Base-by-base conservation (phyloP, 805 yeast genomes). In the Maudiozyma bulderi region DNA sequence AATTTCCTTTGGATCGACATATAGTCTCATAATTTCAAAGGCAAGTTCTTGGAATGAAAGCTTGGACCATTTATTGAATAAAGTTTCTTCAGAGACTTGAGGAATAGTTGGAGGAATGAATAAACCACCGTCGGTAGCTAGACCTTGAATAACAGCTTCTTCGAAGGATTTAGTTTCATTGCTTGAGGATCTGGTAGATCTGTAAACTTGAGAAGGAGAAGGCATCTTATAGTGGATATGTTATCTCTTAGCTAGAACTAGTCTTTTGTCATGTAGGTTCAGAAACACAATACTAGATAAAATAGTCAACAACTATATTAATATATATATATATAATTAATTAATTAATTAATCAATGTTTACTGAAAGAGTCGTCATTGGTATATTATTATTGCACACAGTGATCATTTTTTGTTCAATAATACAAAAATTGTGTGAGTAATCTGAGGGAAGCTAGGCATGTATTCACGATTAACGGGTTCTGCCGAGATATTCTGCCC, bases 101-200 rank as follows among this genome's bases (percentile, higher is more conserved):
- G 98, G 96, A 57, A 90, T 86, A 44, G 65, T 73, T 13, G 93
- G 77, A 43, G 99, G 99, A 49, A 93, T 75, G 67, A 87, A 93
- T 40, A 93, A 77, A 40, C 99, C 99, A 56, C 99, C 99, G 65
- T 95, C 99, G 44, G 86, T 81, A 47, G 98, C 98, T 61, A 93
- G 75, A 47, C 99, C 99, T 50, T 85, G 84, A 67, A 86, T 81
- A 50, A 86, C 84, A 20, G 84, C 91, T 47, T 81, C 89, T 66
- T 86, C 95, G 56, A 86, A 86, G 5, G 88, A 75, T 46, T 77
- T 73, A 7, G 75, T 63, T 57, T 78, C 78, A 14, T 68, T 64
- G 2, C 61, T 63, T 15, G 76, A 52, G 3, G 86, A 77, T 67
- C 95, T 82, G n/a, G 95, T 84, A 15, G 95, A 86, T 72, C 91